Evolutionary conservation across 495 filamentous ascomycete genomes (phyloP).

Genomic region (Cercophora samala): DNA sequence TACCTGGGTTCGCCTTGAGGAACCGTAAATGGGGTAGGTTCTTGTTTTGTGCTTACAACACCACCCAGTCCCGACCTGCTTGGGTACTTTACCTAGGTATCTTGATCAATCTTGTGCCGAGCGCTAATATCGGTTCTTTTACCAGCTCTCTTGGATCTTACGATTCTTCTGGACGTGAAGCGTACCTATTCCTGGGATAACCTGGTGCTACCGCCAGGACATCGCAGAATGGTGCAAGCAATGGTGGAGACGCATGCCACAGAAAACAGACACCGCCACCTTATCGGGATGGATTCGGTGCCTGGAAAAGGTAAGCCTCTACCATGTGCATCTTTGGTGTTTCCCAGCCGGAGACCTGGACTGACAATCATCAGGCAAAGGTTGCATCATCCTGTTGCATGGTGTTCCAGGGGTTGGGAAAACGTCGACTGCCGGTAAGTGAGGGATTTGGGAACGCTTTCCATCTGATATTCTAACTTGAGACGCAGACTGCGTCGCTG

Average conservation of each 20-base stretch:
- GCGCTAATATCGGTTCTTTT: neutral
- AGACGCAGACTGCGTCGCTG: constrained; percentile 22
- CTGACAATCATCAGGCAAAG: too few species aligned
- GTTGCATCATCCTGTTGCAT: constrained; percentile 46
- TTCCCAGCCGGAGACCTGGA: too few species aligned
- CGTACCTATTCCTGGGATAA: constrained; percentile 30
- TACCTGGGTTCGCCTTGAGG: constrained; percentile 41
- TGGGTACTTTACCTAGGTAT: too few species aligned
- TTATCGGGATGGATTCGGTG: constrained; percentile 19
- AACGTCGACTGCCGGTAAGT: constrained; percentile 38
- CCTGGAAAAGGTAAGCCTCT: constrained; percentile 18
- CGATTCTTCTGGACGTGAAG: constrained; percentile 16
- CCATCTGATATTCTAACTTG: neutral
- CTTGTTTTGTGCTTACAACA: too few species aligned
- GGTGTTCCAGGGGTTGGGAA: constrained; percentile 46
- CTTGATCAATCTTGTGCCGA: too few species aligned
- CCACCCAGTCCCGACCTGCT: too few species aligned
- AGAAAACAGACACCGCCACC: constrained; percentile 1
- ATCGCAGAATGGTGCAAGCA: constrained; percentile 36
- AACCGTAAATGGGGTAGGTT: constrained; percentile 40
- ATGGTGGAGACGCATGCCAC: constrained; percentile 32
- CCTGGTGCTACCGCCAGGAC: constrained; percentile 33
- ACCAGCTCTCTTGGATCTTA: constrained; percentile 26
- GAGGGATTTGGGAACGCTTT: too few species aligned
- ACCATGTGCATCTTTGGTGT: too few species aligned